Evolutionary conservation across 495 filamentous ascomycete species (phyloP).

Genomic region (Neurospora sp.): DNA sequence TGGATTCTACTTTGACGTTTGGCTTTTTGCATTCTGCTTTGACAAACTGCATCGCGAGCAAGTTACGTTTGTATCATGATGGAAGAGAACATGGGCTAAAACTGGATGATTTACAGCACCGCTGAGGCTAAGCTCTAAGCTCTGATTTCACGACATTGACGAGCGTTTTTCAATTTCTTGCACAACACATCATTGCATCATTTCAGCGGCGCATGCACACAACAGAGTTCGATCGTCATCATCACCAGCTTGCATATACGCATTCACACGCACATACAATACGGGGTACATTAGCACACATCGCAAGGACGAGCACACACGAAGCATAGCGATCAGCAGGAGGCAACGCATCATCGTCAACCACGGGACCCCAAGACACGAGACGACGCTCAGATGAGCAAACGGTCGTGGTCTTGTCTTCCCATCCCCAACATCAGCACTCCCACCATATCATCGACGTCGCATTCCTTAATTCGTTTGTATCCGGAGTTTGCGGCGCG

Average conservation of each 20-base stretch:
- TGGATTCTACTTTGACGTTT: not conserved
- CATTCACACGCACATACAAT: not conserved
- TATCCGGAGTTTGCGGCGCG: not conserved
- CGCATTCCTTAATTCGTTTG: not conserved
- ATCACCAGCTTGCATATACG: not conserved
- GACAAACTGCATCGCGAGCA: not conserved
- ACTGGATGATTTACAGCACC: not conserved
- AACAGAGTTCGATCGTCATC: not conserved
- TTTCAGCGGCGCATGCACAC: not conserved
- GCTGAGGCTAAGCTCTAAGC: not conserved
- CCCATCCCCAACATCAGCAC: not conserved
- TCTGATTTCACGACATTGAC: not conserved
- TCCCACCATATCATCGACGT: not conserved
- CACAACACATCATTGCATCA: not conserved
- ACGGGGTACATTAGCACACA: not conserved
- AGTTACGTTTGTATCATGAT: not conserved
- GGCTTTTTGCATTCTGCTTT: not conserved
- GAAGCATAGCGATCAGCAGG: not conserved
- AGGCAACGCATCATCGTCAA: not conserved
- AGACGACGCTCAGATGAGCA: not conserved
- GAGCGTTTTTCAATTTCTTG: not conserved
- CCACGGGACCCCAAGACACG: not conserved
- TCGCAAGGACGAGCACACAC: not conserved
- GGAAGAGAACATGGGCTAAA: not conserved
- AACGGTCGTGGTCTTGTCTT: not conserved